Conservation (phyloP, 148 eudicot species). For the Rhododendron henanense region DNA sequence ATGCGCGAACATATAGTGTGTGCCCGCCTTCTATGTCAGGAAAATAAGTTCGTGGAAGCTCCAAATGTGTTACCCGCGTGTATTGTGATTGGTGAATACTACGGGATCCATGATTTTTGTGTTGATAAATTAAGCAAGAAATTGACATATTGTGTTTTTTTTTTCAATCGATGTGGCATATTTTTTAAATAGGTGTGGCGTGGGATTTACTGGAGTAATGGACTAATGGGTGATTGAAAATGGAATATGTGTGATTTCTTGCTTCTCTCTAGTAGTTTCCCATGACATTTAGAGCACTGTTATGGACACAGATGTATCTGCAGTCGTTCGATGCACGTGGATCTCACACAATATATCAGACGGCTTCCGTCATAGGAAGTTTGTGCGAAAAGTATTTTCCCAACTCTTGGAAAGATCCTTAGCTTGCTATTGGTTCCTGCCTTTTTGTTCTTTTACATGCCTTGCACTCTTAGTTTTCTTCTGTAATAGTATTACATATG, state of each 20-base stretch:
- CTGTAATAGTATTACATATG: not conserved
- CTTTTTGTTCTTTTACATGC: constrained; percentile 7
- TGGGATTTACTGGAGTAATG: too few species aligned
- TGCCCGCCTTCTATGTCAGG: not conserved
- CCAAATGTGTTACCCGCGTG: too few species aligned
- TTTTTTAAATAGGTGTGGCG: too few species aligned
- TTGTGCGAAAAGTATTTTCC: not conserved
- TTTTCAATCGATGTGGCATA: too few species aligned
- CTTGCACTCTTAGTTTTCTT: constrained; percentile 1
- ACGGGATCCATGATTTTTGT: too few species aligned
- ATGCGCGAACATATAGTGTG: not conserved
- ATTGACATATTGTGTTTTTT: not conserved
- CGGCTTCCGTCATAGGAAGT: not conserved
- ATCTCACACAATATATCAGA: not conserved
- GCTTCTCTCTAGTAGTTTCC: not conserved
- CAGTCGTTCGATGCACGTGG: not conserved
- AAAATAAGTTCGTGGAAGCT: not conserved
- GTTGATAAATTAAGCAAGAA: too few species aligned
- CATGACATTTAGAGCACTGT: not conserved
- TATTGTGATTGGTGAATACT: too few species aligned
- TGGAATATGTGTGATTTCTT: not conserved
- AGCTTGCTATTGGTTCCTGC: constrained; percentile 10
- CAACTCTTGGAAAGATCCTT: constrained; percentile 13
- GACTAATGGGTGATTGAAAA: not conserved
- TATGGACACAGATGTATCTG: not conserved